Conservation (phyloP, 2,329 filamentous ascomycete genomes). For the Laburnicola sp. region DNA sequence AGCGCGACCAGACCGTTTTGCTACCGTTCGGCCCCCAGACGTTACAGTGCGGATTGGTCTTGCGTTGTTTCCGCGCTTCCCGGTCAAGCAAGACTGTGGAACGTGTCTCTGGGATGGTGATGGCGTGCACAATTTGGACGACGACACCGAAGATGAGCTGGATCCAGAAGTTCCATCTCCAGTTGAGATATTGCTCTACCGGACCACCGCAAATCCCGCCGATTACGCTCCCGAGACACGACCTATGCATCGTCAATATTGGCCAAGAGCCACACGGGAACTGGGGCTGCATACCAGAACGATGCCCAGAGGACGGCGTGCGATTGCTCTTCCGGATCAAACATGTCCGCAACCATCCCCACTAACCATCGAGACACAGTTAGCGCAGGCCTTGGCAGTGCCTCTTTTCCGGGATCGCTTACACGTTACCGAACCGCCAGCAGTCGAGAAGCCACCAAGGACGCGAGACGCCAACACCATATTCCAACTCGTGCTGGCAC, state of each 20-base stretch:
- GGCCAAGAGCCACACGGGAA: slow-evolving; percentile 46
- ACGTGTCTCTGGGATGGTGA: slow-evolving; percentile 74
- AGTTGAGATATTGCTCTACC: slow-evolving; percentile 62
- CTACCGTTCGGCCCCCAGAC: slow-evolving; percentile 75
- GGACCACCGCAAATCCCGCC: slow-evolving; percentile 81
- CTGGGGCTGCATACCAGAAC: slow-evolving; percentile 60
- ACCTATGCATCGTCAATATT: slow-evolving; percentile 8
- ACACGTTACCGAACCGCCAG: slow-evolving; percentile 63
- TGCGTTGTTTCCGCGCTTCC: slow-evolving; percentile 72
- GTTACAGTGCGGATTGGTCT: slow-evolving; percentile 60
- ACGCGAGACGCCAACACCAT: slow-evolving; percentile 62
- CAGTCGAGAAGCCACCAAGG: slow-evolving; percentile 48
- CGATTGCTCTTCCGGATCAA: slow-evolving; percentile 62
- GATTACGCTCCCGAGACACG: slow-evolving; percentile 69
- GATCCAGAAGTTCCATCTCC: slow-evolving; percentile 81
- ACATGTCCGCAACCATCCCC: slow-evolving; percentile 66
- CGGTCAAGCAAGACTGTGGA: slow-evolving; percentile 73
- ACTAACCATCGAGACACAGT: too few relatives aligned
- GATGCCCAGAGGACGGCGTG: slow-evolving; percentile 69
- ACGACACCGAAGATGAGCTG: slow-evolving; percentile 75
- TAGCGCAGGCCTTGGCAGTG: too few relatives aligned
- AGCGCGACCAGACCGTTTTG: slow-evolving; percentile 28
- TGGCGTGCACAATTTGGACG: slow-evolving; percentile 67
- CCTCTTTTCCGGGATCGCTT: too few relatives aligned
- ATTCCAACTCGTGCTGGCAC: slow-evolving; percentile 69